phyloP scores from a whole-genome alignment of 768 basidiomycete species.

The Russula sp. region DNA sequence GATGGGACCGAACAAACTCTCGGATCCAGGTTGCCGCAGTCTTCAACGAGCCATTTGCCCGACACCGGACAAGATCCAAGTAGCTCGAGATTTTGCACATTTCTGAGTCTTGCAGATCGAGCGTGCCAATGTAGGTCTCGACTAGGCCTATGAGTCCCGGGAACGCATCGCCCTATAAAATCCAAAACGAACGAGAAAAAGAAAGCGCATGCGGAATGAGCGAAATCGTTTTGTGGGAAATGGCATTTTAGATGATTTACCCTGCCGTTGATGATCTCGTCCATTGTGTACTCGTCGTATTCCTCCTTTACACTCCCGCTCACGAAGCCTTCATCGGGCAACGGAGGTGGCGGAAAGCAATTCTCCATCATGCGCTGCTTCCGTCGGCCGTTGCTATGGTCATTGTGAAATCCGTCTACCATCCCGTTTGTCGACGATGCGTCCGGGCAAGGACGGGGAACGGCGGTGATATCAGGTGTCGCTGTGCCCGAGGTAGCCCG shows the following conservation, averaged over 20 bases:
- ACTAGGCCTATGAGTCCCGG: conserved; percentile 82
- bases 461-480: conserved; percentile 34
- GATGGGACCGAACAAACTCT: conserved; percentile 85
- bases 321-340: conserved; percentile 45
- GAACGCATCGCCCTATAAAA: conserved; percentile 54
- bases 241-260: conserved; percentile 39
- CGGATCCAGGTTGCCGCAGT: conserved; percentile 95
- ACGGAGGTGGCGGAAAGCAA: conserved; percentile 64
- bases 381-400: background rate
- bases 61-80: conserved; percentile 68
- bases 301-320: conserved; percentile 65
- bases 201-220: background rate
- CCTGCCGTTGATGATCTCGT: conserved; percentile 95
- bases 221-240: background rate
- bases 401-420: conserved; percentile 29
- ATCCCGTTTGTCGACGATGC: conserved; percentile 30
- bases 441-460: conserved; percentile 36
- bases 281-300: conserved; percentile 87
- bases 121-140: conserved; percentile 77
- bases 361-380: conserved; percentile 70
- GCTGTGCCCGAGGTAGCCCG: conserved; percentile 42
- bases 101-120: conserved; percentile 68
- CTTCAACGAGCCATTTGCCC: conserved; percentile 76
- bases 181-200: background rate
- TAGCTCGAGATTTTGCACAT: conserved; percentile 68